Evolutionary conservation across 495 filamentous ascomycete genomes (phyloP).

Genomic region (Amphirosellinia nigrospora): DNA sequence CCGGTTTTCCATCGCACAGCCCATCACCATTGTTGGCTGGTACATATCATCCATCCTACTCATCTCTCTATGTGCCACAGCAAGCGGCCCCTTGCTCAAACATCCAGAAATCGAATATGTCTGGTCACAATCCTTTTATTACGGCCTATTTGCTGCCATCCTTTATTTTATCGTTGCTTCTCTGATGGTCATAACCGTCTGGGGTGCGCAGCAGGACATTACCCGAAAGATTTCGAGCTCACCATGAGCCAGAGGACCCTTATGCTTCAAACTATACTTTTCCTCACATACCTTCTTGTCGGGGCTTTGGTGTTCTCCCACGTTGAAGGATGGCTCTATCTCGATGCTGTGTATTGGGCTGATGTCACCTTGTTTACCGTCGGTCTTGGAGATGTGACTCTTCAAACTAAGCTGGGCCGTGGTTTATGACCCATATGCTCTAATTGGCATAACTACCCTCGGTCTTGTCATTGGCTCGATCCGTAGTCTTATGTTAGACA

Average conservation of each 20-base stretch:
- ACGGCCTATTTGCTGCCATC: constrained; percentile 75
- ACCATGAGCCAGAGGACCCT: constrained; percentile 78
- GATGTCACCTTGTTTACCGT: constrained; percentile 86
- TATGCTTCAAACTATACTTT: constrained; percentile 86
- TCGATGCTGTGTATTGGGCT: constrained; percentile 83
- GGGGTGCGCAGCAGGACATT: constrained; percentile 69
- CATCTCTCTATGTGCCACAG: constrained; percentile 61
- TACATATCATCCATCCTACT: constrained; percentile 73
- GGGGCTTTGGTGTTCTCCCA: constrained; percentile 74
- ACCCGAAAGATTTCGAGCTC: constrained; percentile 71
- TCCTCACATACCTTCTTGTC: constrained; percentile 75
- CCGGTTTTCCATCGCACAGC: constrained; percentile 78
- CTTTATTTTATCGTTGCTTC: constrained; percentile 78
- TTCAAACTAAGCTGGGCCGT: constrained; percentile 61
- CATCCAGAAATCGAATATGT: constrained; percentile 58
- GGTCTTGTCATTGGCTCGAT: constrained; percentile 88
- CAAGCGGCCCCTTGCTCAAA: constrained; percentile 56
- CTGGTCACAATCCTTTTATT: constrained; percentile 79
- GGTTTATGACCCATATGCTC: constrained; percentile 76
- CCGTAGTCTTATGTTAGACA: constrained; percentile 77
- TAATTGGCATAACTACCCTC: constrained; percentile 80
- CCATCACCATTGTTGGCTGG: constrained; percentile 67
- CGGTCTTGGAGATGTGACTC: constrained; percentile 74
- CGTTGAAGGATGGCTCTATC: constrained; percentile 78
- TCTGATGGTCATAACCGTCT: constrained; percentile 72